Evolutionary conservation across 495 filamentous ascomycete species (phyloP), one percentile per base, ranked within the genome.

Genomic region (Aspergillus olivimuriae): DNA sequence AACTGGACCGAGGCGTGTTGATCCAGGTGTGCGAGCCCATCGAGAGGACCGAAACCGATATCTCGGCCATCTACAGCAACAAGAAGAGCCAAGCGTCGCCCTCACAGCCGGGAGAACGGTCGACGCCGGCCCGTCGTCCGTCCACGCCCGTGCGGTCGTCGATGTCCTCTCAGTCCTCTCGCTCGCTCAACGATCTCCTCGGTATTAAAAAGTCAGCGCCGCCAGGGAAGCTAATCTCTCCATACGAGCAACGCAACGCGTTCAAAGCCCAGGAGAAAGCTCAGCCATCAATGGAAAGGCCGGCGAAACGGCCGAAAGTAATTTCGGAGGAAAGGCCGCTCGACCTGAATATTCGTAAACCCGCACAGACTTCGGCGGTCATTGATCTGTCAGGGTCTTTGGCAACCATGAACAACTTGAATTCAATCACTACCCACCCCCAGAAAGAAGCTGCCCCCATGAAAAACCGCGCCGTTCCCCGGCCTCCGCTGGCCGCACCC

Each of bases 1-100:
- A 82, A 45, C 69, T 95, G 46, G 88, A 96, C 34, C 80, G 81
- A 48, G 82, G 80, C 7, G 74, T 83, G 8, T 66, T 94, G 39
- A 82, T 95, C 23, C 80, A 95, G 57, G 86, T 95, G 7, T 74
- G 74, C 34, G 89, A 94, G 52, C 74, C 70, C 23, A 70, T 85
- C 12, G 85, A 80, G n/a, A 77, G 68, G 9, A 78, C 73, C 1
- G 75, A 91, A 50, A 85, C 89, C 32, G 88, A 96, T 57, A 53
- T 95, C 11, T 82, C 83, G 0, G 76, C 76, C 30, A 56, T 95
- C 14, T 65, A 88, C 17, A 80, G 84, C 50, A 90, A 83, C 57
- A 78, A 73, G 19, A 53, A 60, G 45, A 46, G 46, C 38, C 42
- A 66, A 46, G 44, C 40, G 0, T 66, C 58, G 4, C 63, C 58